phyloP scores from a whole-genome alignment of 1,284 basidiomycete genomes.

The Cutaneotrichosporon cutaneum region DNA sequence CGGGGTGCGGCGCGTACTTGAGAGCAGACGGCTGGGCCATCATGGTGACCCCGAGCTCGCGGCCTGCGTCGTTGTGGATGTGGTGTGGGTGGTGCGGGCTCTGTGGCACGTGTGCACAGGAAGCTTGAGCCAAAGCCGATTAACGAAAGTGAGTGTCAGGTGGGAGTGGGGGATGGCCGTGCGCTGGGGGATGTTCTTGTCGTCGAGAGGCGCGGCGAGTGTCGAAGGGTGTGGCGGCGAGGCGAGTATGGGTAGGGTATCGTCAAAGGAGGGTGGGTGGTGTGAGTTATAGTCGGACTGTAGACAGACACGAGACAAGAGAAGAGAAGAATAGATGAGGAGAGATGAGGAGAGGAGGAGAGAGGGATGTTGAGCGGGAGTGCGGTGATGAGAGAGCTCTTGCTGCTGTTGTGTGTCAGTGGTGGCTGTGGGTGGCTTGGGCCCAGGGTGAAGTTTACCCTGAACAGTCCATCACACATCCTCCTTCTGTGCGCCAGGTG shows the following conservation, averaged over 20 bases:
- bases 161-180: background rate
- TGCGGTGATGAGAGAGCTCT: background rate
- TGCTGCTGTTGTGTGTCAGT: background rate
- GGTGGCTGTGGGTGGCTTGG: background rate
- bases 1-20: conserved; percentile 24
- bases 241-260: background rate
- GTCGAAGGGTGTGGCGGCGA: background rate
- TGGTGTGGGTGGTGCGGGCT: background rate
- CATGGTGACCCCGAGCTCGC: background rate
- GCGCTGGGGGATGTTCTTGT: background rate
- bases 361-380: background rate
- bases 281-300: background rate
- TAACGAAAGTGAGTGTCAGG: background rate
- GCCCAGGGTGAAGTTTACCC: background rate
- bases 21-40: background rate
- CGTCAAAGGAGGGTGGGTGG: background rate
- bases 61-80: background rate
- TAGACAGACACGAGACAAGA: background rate
- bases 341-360: background rate
- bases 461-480: background rate
- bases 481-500: background rate
- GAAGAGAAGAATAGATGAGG: background rate
- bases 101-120: conserved; percentile 1
- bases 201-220: background rate
- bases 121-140: too few species aligned